Percentiles rank a stretch among this genome's conserved stretches.
phyloP scores from a whole-genome alignment of 2,329 filamentous ascomycete genomes.

The Magnaporthales sp. region DNA sequence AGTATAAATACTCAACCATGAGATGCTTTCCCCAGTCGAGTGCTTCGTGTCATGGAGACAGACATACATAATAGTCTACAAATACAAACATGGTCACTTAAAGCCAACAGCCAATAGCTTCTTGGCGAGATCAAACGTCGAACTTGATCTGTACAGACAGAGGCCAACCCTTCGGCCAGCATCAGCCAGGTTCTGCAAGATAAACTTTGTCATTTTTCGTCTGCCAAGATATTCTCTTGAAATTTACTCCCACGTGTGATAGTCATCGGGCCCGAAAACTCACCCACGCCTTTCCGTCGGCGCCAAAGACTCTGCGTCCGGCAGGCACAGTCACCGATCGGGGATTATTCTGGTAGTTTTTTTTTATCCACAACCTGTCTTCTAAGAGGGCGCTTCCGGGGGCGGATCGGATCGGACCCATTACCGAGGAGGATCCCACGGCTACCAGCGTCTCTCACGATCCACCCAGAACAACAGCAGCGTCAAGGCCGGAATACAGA shows the following conservation, averaged over 20 bases:
- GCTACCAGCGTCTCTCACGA: not conserved
- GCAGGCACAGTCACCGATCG: not conserved
- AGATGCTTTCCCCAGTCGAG: not conserved
- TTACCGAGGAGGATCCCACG: not conserved
- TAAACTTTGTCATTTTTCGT: not conserved
- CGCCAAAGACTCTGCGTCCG: not conserved
- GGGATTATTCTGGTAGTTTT: not conserved
- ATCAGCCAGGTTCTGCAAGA: not conserved
- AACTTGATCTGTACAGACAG: not conserved
- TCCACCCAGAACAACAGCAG: not conserved
- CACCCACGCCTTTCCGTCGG: not conserved
- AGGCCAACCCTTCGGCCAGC: not conserved
- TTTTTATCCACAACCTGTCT: not conserved
- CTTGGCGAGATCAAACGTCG: not conserved
- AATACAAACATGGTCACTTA: not conserved
- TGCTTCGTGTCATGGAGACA: not conserved
- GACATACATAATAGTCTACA: not conserved
- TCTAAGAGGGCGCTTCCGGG: too few relatives aligned
- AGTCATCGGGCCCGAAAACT: not conserved
- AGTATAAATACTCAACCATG: not conserved
- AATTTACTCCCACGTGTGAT: not conserved
- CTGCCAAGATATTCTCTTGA: not conserved
- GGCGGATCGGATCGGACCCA: not conserved
- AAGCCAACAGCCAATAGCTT: not conserved
- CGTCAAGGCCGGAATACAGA: not conserved